These are phyloP conservation scores for Lactifluus hygrophoroides DNA, from an alignment of 768 basidiomycete species.

Conservation along the genomic window DNA sequence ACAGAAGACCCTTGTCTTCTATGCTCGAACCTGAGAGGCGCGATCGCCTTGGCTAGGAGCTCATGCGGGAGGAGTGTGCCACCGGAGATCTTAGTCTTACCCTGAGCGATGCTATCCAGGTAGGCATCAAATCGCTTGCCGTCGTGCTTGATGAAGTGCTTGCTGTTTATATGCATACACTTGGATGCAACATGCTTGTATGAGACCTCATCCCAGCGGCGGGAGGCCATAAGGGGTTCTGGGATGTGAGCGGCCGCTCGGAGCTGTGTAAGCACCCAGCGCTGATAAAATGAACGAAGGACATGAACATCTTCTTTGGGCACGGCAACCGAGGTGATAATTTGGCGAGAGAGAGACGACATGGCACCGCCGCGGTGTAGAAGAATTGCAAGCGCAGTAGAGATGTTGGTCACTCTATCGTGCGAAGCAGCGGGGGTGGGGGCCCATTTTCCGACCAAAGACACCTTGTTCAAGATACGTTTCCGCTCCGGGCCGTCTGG, in stretches of 20 bases:
- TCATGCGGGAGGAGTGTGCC: constrained; percentile 61
- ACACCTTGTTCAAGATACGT: constrained; percentile 35
- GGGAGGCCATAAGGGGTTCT: constrained; percentile 55
- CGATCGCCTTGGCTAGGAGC: constrained; percentile 36
- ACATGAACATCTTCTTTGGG: constrained; percentile 30
- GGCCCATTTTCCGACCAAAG: constrained; percentile 63
- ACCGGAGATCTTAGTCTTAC: constrained; percentile 50
- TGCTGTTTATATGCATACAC: constrained; percentile 53
- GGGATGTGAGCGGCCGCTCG: constrained; percentile 39
- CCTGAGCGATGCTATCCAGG: constrained; percentile 46
- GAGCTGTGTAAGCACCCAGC: constrained; percentile 50
- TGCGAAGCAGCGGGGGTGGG: constrained; percentile 51
- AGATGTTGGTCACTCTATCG: constrained; percentile 55
- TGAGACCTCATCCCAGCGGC: constrained; percentile 47
- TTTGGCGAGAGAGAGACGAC: constrained; percentile 2
- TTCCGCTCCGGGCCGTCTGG: constrained; percentile 24
- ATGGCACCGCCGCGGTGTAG: constrained; percentile 34
- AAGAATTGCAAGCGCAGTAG: constrained; percentile 51
- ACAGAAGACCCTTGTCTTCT: constrained; percentile 5
- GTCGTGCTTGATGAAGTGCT: constrained; percentile 50
- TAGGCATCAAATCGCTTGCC: constrained; percentile 49
- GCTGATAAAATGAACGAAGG: constrained; percentile 50
- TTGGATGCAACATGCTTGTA: constrained; percentile 53
- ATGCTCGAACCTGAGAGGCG: background rate
- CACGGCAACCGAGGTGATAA: constrained; percentile 27